A percentile compares a stretch with the other conserved stretches of the same genome.
These are phyloP conservation scores for Isabelozyma heimii DNA, from an alignment of 805 yeast genomes.

Conservation along the genomic window DNA sequence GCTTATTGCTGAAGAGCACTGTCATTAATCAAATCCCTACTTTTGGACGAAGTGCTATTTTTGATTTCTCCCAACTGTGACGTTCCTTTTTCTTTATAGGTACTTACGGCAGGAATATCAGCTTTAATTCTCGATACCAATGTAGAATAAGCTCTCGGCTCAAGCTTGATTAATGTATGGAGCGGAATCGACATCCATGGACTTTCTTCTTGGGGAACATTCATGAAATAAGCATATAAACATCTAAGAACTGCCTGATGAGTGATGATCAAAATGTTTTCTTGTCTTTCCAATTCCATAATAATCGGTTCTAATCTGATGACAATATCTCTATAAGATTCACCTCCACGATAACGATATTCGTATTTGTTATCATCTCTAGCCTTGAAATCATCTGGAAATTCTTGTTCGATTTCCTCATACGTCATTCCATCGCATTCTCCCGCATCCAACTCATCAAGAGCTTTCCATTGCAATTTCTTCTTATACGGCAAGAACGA, in stretches of 20 bases:
- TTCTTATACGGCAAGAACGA: slow-evolving; percentile 69
- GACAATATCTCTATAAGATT: slow-evolving; percentile 92
- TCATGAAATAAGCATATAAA: slow-evolving; percentile 96
- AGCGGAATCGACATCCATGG: slow-evolving; percentile 99
- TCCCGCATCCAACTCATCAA: slow-evolving; percentile 96
- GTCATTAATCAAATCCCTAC: slow-evolving; percentile 50
- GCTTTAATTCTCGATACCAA: slow-evolving; percentile 88
- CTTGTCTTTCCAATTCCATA: slow-evolving; percentile 97
- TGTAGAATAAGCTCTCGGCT: slow-evolving; percentile 93
- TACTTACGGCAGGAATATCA: slow-evolving; percentile 95
- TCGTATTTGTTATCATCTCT: slow-evolving; percentile 95
- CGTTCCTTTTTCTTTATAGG: slow-evolving; percentile 94
- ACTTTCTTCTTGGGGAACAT: slow-evolving; percentile 93
- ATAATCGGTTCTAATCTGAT: slow-evolving; percentile 94
- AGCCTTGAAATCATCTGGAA: slow-evolving; percentile 94
- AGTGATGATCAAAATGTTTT: slow-evolving; percentile 90
- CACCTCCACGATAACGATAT: slow-evolving; percentile 96
- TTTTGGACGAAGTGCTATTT: slow-evolving; percentile 34
- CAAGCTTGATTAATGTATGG: slow-evolving; percentile 89
- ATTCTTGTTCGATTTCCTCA: slow-evolving; percentile 79
- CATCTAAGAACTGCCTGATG: slow-evolving; percentile 98
- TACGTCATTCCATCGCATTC: slow-evolving; percentile 97
- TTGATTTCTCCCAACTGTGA: slow-evolving; percentile 55
- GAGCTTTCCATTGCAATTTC: slow-evolving; percentile 91
- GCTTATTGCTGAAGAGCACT: slow-evolving; percentile 7